Percentiles rank a stretch among this genome's conserved stretches.
These are phyloP conservation scores for Takashimella tepidaria DNA, from an alignment of 1,284 basidiomycete genomes.

Conservation along the genomic window DNA sequence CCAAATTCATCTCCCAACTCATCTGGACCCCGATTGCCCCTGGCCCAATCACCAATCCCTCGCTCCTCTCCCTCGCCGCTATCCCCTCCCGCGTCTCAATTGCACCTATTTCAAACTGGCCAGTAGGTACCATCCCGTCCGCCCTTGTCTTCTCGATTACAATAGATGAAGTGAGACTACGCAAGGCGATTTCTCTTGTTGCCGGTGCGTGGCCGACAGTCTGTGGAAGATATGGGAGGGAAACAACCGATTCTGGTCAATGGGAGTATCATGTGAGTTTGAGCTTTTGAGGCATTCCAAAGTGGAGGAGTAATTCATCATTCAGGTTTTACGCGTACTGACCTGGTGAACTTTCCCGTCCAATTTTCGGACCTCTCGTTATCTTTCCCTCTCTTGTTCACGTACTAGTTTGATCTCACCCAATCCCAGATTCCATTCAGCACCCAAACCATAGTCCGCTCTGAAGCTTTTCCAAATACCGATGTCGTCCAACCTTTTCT, in stretches of 20 bases:
- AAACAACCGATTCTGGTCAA: constrained; percentile 4
- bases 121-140: constrained; percentile 14
- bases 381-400: too few species aligned
- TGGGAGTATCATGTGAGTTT: constrained; percentile 17
- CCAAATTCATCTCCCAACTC: too few species aligned
- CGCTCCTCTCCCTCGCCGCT: constrained; percentile 5
- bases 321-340: too few species aligned
- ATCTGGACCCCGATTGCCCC: too few species aligned
- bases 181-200: constrained; percentile 15
- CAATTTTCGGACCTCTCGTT: too few species aligned
- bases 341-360: too few species aligned
- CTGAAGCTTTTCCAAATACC: constrained; percentile 9
- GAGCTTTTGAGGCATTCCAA: not conserved
- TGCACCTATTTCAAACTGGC: constrained; percentile 22
- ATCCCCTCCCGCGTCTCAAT: constrained; percentile 15
- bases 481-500: constrained; percentile 20
- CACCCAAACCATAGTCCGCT: constrained; percentile 15
- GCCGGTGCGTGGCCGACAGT: constrained; percentile 21
- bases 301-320: not conserved
- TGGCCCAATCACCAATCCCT: constrained; percentile 14
- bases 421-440: constrained; percentile 25
- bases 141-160: constrained; percentile 22
- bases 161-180: constrained; percentile 17
- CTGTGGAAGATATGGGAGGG: constrained; percentile 16
- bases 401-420: constrained; percentile 18